phyloP scores from a whole-genome alignment of 2,329 filamentous ascomycete species.

The Exophiala lecanii-corni region DNA sequence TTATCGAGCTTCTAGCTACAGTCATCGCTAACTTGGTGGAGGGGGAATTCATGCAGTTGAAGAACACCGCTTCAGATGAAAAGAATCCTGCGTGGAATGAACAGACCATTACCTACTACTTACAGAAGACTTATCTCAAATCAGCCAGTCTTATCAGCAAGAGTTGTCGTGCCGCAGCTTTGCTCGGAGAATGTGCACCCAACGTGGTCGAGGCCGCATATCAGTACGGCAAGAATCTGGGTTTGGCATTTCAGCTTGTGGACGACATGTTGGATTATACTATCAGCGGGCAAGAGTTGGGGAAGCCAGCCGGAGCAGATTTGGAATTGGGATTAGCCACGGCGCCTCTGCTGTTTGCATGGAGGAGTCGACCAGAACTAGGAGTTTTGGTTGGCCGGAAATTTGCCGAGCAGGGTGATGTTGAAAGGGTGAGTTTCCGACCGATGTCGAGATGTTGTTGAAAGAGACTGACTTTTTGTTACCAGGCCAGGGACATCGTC shows the following conservation, averaged over 20 bases:
- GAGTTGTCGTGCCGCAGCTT: constrained; percentile 81
- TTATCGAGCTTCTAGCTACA: constrained; percentile 88
- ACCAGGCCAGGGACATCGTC: constrained; percentile 80
- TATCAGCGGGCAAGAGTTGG: constrained; percentile 73
- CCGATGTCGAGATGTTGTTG: background rate
- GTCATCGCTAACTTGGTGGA: constrained; percentile 97
- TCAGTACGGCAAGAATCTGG: constrained; percentile 85
- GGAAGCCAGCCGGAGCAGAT: constrained; percentile 93
- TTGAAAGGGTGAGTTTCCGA: constrained; percentile 63
- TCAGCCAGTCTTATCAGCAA: constrained; percentile 94
- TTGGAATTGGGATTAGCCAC: constrained; percentile 90
- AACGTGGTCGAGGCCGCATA: constrained; percentile 89
- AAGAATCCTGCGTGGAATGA: constrained; percentile 78
- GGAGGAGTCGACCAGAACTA: constrained; percentile 81
- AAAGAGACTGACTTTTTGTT: constrained; percentile 1
- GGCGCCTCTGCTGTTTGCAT: constrained; percentile 89
- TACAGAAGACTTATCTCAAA: constrained; percentile 98
- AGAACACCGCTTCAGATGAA: constrained; percentile 90
- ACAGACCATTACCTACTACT: constrained; percentile 84
- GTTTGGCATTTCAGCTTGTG: constrained; percentile 92
- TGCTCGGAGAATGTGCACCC: constrained; percentile 72
- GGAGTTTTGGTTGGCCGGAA: constrained; percentile 87
- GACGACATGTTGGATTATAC: constrained; percentile 99
- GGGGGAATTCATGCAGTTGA: constrained; percentile 99
- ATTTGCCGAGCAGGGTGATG: constrained; percentile 78